These are phyloP conservation scores for Tolypocladium guangdongense DNA, from an alignment of 2,329 filamentous ascomycete species.

Conservation along the genomic window DNA sequence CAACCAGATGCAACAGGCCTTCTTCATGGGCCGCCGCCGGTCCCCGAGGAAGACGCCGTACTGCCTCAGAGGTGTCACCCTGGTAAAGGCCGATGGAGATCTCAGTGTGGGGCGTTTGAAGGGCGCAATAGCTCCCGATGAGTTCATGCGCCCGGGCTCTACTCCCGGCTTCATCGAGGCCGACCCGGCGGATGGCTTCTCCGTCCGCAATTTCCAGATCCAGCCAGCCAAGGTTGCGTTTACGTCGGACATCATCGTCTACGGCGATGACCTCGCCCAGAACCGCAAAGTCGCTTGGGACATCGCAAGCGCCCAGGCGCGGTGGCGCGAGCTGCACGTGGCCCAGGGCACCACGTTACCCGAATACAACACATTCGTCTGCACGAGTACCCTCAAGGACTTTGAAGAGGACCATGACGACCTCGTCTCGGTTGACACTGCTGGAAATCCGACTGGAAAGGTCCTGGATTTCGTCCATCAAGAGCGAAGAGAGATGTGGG, in stretches of 20 bases:
- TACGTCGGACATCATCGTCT: conserved; percentile 86
- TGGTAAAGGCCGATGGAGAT: conserved; percentile 85
- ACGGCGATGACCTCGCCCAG: conserved; percentile 59
- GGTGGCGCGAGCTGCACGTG: conserved; percentile 59
- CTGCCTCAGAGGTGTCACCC: conserved; percentile 68
- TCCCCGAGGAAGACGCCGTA: conserved; percentile 55
- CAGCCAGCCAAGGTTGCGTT: conserved; percentile 81
- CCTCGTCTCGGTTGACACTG: conserved; percentile 64
- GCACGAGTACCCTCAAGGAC: conserved; percentile 49
- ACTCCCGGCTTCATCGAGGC: conserved; percentile 62
- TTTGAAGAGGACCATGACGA: conserved; percentile 62
- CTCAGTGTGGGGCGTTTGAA: conserved; percentile 66
- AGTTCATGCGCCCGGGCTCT: conserved; percentile 51
- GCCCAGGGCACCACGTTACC: conserved; percentile 42
- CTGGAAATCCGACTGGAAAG: conserved; percentile 60
- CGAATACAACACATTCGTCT: conserved; percentile 78
- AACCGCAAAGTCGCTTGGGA: conserved; percentile 54
- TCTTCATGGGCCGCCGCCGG: conserved; percentile 72
- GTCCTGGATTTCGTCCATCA: conserved; percentile 84
- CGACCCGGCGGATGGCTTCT: conserved; percentile 85
- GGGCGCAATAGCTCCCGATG: conserved; percentile 72
- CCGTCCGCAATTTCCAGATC: conserved; percentile 94
- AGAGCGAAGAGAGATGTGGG: conserved; percentile 85
- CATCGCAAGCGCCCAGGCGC: conserved; percentile 65
- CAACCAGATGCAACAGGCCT: conserved; percentile 80